Conservation (phyloP, 495 filamentous ascomycete species). For the Talaromyces adpressus region DNA sequence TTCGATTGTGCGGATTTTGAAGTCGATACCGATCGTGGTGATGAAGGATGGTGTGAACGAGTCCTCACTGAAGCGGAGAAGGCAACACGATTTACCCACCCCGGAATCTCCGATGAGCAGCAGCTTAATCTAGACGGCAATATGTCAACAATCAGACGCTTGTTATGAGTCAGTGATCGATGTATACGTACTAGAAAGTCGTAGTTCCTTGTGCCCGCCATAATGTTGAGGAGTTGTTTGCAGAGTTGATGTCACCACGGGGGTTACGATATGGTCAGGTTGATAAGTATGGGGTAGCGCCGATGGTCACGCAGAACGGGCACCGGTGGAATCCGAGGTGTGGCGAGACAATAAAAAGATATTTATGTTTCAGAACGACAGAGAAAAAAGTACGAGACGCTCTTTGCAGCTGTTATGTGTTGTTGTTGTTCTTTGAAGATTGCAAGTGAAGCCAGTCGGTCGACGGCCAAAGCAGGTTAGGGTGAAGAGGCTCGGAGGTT, state of each 20-base stretch:
- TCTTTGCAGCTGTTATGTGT: neutral
- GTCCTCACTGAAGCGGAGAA: conserved; percentile 97
- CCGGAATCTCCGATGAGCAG: conserved; percentile 97
- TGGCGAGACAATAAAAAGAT: neutral
- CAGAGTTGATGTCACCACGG: conserved; percentile 5
- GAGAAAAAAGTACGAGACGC: neutral
- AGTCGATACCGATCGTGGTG: conserved; percentile 99
- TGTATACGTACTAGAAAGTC: conserved; percentile 77
- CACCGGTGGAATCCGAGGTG: neutral
- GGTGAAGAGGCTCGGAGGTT: neutral
- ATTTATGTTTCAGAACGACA: neutral
- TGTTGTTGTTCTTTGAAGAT: neutral
- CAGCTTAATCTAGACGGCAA: conserved; percentile 76
- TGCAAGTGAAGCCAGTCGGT: neutral
- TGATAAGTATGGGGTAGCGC: neutral
- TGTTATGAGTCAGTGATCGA: neutral
- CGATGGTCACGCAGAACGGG: neutral
- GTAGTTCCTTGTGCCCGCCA: conserved; percentile 97
- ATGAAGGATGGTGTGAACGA: conserved; percentile 98
- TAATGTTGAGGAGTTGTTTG: conserved; percentile 27
- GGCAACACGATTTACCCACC: conserved; percentile 97
- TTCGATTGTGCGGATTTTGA: conserved; percentile 99
- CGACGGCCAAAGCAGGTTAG: conserved; percentile 4
- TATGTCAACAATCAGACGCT: conserved; percentile 8
- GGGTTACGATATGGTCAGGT: neutral